Evolutionary conservation across 148 eudicot genomes (phyloP), one percentile per base, ranked within the genome.

Genomic region (Mesembryanthemum crystallinum): DNA sequence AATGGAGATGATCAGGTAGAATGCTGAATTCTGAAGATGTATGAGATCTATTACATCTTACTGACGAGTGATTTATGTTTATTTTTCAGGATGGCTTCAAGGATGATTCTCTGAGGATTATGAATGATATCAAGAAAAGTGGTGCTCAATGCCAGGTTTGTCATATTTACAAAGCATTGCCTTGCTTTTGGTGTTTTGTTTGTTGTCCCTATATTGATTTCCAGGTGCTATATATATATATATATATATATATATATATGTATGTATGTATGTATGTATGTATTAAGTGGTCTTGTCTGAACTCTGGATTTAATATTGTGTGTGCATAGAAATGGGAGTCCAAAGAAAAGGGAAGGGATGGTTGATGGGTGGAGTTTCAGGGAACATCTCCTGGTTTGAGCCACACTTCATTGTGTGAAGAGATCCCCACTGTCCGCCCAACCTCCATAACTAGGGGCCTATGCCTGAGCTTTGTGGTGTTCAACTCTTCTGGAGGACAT

Each of bases 71-170:
- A 6, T 67, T 29, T 13, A 39, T 27, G 43, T n/a, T 73, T 29
- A 45, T 35, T 73, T 64, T 75, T 10, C 70, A 93, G 96, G 83
- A 90, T 83, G 98, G 98, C 45, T 93, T 93, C 76, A 72, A 67
- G 76, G 86, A 83, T 75, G 86, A 83, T 58, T 83, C 86, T 37
- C 17, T 83, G 60, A 83, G 81, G 76, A 78, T 83, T 51, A 83
- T 83, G 79, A 77, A 78, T 71, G 83, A 83, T 17, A 83, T 83
- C 57, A 83, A 83, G 79, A 74, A 39, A 72, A 77, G 55, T 71
- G 66, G 74, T 72, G 85, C 85, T n/a, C 85, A 83, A 80, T 79
- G 86, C 79, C 98, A 93, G 98, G 98, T 93, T 74, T 68, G 86
- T 85, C 69, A 24, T 60, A 4, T 24, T 1, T 49, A 39, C 64